phyloP scores from a whole-genome alignment of 139 green algal species.

The Volvox africanus region DNA sequence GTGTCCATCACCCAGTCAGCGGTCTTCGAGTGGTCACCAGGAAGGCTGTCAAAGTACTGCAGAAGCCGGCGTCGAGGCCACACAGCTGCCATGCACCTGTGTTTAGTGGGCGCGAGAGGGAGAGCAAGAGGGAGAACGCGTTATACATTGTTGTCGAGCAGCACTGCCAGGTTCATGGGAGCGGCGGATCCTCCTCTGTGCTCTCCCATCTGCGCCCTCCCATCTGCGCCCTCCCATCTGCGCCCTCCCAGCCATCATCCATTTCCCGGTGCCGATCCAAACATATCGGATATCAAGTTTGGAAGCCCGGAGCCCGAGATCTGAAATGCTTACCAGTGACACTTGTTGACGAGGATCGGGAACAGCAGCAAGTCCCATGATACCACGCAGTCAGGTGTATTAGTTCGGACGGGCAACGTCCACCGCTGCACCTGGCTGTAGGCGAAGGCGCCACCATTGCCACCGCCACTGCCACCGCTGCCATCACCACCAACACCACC shows the following conservation, averaged over 20 bases:
- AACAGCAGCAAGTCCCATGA: slow-evolving; percentile 52
- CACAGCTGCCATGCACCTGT: slow-evolving; percentile 52
- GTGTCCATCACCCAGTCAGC: slow-evolving; percentile 33
- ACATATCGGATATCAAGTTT: too few relatives aligned
- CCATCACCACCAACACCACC: neutral
- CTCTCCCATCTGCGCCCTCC: too few relatives aligned
- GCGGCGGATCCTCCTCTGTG: too few relatives aligned
- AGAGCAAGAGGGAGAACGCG: neutral
- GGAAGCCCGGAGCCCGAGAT: too few relatives aligned
- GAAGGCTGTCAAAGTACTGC: slow-evolving; percentile 54
- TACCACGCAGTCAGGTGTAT: slow-evolving; percentile 50
- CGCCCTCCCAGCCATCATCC: too few relatives aligned
- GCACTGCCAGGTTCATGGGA: too few relatives aligned
- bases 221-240: too few relatives aligned
- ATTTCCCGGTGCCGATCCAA: too few relatives aligned
- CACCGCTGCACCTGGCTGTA: slow-evolving; percentile 48
- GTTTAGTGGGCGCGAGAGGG: neutral
- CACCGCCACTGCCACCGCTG: too few relatives aligned
- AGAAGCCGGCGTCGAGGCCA: slow-evolving; percentile 50
- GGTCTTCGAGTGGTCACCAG: neutral
- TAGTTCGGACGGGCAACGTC: slow-evolving; percentile 31
- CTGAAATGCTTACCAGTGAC: slow-evolving; percentile 48
- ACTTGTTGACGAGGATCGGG: slow-evolving; percentile 55
- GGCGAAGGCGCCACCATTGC: neutral
- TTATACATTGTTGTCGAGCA: too few relatives aligned